Percentiles rank a stretch among this genome's conserved stretches.
phyloP scores from a whole-genome alignment of 2,329 filamentous ascomycete genomes.

The Alternaria angustiovoidea region DNA sequence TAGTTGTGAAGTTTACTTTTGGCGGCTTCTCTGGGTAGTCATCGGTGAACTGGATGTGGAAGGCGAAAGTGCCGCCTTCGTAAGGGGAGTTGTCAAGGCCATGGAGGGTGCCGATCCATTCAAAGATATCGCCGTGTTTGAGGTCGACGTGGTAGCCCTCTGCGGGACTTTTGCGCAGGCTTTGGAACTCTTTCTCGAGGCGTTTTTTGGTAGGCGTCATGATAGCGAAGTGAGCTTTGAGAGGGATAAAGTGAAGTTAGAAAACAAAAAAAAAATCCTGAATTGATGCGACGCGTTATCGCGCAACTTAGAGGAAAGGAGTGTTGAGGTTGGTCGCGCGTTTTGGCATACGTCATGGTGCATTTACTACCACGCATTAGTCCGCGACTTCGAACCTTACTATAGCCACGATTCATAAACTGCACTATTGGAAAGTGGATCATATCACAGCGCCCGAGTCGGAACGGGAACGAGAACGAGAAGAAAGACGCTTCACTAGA shows the following conservation, averaged over 20 bases:
- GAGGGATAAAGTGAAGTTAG: not conserved
- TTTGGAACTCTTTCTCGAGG: constrained; percentile 7
- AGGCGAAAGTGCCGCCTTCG: constrained; percentile 1
- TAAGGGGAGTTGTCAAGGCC: constrained; percentile 2
- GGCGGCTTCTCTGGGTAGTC: constrained; percentile 8
- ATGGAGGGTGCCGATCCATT: constrained; percentile 2
- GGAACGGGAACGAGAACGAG: too few species aligned
- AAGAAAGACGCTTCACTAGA: too few species aligned
- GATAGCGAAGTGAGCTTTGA: not conserved
- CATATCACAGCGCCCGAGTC: too few species aligned
- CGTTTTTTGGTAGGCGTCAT: constrained; percentile 7
- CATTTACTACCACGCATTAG: not conserved
- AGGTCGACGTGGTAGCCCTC: constrained; percentile 3
- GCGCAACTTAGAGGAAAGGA: not conserved
- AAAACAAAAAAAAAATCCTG: not conserved
- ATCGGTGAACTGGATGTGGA: constrained; percentile 9
- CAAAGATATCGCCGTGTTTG: constrained; percentile 2
- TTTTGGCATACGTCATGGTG: not conserved
- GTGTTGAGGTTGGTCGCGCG: not conserved
- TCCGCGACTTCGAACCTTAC: not conserved
- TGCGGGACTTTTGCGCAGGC: constrained; percentile 1
- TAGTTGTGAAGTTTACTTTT: constrained; percentile 3
- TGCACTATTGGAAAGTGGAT: not conserved
- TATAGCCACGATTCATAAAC: not conserved
- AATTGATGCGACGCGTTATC: not conserved